Base-by-base conservation (phyloP, 2,329 filamentous ascomycete genomes). In the Diplodia seriata region DNA sequence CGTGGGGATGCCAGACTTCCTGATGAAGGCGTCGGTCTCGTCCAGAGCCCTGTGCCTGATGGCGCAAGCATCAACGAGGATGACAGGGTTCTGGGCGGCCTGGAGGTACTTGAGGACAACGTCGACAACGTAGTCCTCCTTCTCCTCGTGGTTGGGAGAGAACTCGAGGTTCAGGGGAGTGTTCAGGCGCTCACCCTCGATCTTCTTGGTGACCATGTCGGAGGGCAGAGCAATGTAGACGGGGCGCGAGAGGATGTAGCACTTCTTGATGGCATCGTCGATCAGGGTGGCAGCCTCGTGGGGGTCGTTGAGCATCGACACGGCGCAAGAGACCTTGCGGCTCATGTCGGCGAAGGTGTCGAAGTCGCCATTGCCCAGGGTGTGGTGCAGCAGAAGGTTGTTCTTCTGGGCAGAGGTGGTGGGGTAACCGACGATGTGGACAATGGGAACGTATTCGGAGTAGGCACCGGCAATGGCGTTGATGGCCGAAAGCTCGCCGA, bases 181-280 rank as follows among this genome's bases (percentile, higher is more conserved):
- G n/a, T 89, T 85, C 14, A 97, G 84, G 8, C 89, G 83, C 56
- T 86, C 85, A 43, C 91, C 92, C 75, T 94, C 90, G 29, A 97
- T 82, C 79, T 94, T 91, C 76, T 88, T 86, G 72, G 88, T 82
- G 11, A 91, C 88, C 84, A 95, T 91, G 76, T 97, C 92, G 18
- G 91, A 92, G 2, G 93, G 92, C 9, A 97, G 83, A 76, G 90
- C 90, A 73, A 97, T 89, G 79, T 97, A 97, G 61, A 96, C 91
- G 2, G 93, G 93, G 23, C 91, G 86, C 69, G 89, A 92, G 68
- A 86, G 84, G 54, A 92, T 79, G 81, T 87, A 92, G 77, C 92
- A 95, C 79, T 93, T 85, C 38, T 86, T 86, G 33, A 97, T 85
- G 3, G 90, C 88, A 73, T 91, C 85, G 76, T 97, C 93, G 72